Percentiles rank a stretch among this genome's conserved stretches.
Evolutionary conservation across 805 yeast species (phyloP).

Genomic region (Hanseniaspora meyeri): DNA sequence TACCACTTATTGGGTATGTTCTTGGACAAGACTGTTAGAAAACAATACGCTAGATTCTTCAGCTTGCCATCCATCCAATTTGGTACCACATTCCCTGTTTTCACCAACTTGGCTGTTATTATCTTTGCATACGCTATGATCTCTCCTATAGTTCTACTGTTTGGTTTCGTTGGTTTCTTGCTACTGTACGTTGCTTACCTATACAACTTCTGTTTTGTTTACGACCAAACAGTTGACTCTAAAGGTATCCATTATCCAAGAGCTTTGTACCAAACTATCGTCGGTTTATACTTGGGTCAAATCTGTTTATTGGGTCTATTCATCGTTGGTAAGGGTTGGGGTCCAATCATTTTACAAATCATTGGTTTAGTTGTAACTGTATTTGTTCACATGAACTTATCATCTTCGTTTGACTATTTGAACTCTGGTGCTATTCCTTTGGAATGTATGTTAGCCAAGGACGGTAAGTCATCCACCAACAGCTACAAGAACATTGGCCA

Average conservation of each 20-base stretch:
- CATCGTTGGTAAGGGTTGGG: constrained; percentile 89
- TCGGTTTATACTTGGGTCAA: constrained; percentile 81
- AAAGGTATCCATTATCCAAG: constrained; percentile 79
- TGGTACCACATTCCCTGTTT: constrained; percentile 73
- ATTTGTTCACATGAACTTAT: constrained; percentile 55
- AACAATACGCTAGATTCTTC: constrained; percentile 50
- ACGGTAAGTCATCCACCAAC: constrained; percentile 53
- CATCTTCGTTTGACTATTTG: constrained; percentile 53
- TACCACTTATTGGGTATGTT: constrained; percentile 46
- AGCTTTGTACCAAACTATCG: constrained; percentile 77
- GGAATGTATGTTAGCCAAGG: constrained; percentile 65
- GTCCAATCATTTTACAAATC: constrained; percentile 69
- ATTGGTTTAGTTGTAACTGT: constrained; percentile 53
- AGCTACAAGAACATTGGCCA: constrained; percentile 33
- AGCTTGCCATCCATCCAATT: constrained; percentile 43
- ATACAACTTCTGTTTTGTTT: constrained; percentile 65
- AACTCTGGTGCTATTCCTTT: constrained; percentile 43
- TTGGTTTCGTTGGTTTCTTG: constrained; percentile 58
- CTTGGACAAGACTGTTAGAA: constrained; percentile 54
- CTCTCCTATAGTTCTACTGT: constrained; percentile 71
- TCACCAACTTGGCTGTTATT: constrained; percentile 58
- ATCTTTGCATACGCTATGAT: constrained; percentile 56
- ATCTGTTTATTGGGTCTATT: constrained; percentile 75
- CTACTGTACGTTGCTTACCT: constrained; percentile 65
- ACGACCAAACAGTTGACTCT: constrained; percentile 53